Base-by-base conservation (phyloP, 164 flowering plant species). In the Hamamelis virginiana region DNA sequence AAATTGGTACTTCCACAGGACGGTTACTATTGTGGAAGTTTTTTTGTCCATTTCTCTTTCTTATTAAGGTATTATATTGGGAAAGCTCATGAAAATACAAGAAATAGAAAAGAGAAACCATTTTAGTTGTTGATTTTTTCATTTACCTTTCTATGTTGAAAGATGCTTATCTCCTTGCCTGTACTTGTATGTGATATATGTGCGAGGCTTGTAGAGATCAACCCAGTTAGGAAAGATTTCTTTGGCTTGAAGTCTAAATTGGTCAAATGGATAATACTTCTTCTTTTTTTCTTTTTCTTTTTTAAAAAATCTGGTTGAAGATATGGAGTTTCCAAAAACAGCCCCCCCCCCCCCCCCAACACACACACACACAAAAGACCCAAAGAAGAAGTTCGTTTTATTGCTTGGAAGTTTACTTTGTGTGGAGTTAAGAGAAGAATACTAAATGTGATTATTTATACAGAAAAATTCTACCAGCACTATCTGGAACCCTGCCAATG, bases 401-500 rank as follows among this genome's bases (percentile, higher is more conserved):
- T 33, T 33, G 41, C 4, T 33, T 6, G 4, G 6, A 33, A 33
- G 6, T 33, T 33, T 41, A 15, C 18, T 45, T 27, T 16, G 27
- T 63, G 15, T 63, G 19, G 14, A 60, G n/a, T 14, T 44, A 10
- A 63, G 46, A 46, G 15, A 15, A 33, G 41, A 33, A 33, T 33
- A 45, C 16, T 44, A 14, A 23, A 48, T 11, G 25, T 26, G 3
- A 27, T 8, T 62, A 13, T 67, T 64, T 67, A 28, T 76, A 77
- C 97, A 93, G 96, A 77, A 64, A 77, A 86, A 77, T 47, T 83
- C 86, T 55, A 60, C 81, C 15, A 72, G 83, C 72, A 84, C 96
- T 26, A 87, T 94, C 53, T 61, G 77, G 73, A 94, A 76, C 72
- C 79, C 72, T 55, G 98, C 98, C 45, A 94, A 89, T 76, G 87